A percentile compares a stretch with the other conserved stretches of the same genome.
Evolutionary conservation across 768 basidiomycete genomes (phyloP).

Genomic region (Russula sp.): DNA sequence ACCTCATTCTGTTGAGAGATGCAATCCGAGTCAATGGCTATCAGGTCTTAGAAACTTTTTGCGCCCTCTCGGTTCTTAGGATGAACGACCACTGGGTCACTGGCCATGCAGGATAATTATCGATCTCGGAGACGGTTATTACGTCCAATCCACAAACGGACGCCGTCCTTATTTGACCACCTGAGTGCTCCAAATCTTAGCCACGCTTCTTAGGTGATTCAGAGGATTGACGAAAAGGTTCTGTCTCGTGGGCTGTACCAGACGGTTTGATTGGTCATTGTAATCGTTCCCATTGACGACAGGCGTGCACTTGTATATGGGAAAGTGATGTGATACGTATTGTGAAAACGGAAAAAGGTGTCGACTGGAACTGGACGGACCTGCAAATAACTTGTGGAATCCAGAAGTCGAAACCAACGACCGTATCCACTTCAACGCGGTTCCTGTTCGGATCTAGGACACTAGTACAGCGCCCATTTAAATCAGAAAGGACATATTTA

Average conservation of each 20-base stretch:
- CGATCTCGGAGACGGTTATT: constrained; percentile 1
- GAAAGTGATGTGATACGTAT: background rate
- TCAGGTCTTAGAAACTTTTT: background rate
- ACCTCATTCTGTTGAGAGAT: background rate
- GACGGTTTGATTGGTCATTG: background rate
- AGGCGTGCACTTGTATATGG: no score
- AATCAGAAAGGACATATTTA: background rate
- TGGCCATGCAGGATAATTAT: background rate
- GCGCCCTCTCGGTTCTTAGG: background rate
- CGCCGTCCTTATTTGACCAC: background rate
- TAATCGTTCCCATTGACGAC: background rate
- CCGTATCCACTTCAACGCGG: background rate
- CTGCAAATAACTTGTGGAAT: background rate
- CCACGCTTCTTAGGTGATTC: no score
- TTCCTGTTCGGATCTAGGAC: background rate
- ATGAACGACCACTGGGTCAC: background rate
- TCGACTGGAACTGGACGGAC: background rate
- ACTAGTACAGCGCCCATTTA: background rate
- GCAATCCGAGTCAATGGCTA: background rate
- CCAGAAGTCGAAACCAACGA: background rate
- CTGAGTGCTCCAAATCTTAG: background rate
- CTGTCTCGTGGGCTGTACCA: background rate
- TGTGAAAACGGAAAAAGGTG: background rate
- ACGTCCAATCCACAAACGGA: background rate
- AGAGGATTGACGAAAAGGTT: background rate